Conservation (phyloP, 768 basidiomycete genomes). For the Podaxis sp. region DNA sequence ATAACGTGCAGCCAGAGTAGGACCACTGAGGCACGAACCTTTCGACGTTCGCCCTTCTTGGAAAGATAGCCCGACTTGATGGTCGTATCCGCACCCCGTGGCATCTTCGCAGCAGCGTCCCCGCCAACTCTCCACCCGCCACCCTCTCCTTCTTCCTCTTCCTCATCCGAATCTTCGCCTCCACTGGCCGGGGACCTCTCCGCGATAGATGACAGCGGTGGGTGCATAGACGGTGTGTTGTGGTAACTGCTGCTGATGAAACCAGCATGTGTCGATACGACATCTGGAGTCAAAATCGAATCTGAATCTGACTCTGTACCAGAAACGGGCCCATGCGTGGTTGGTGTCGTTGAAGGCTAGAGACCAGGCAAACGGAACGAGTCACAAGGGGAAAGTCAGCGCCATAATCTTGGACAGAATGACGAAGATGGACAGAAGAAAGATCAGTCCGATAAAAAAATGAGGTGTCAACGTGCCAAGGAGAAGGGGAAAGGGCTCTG, state of each 20-base stretch:
- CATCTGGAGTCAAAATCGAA: constrained; percentile 59
- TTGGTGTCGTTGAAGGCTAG: background rate
- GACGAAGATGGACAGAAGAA: too few relatives aligned
- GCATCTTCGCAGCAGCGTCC: constrained; percentile 25
- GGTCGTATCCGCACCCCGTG: constrained; percentile 62
- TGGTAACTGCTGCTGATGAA: constrained; percentile 3
- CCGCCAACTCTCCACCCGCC: constrained; percentile 52
- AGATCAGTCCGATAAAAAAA: too few relatives aligned
- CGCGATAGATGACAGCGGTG: constrained; percentile 73
- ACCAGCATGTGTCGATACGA: constrained; percentile 20
- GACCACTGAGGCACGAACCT: constrained; percentile 52
- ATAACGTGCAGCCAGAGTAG: background rate
- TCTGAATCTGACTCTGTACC: constrained; percentile 89
- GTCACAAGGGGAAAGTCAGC: too few relatives aligned
- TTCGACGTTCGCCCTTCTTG: constrained; percentile 97
- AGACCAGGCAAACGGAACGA: constrained; percentile 10
- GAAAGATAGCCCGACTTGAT: constrained; percentile 92
- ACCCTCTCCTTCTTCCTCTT: constrained; percentile 54
- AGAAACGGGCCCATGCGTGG: constrained; percentile 39
- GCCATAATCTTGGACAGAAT: too few relatives aligned
- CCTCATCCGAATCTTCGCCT: constrained; percentile 71
- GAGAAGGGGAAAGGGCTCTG: background rate
- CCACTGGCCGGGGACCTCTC: constrained; percentile 69
- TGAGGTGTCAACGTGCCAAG: too few relatives aligned
- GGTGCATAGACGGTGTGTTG: constrained; percentile 32